phyloP scores from a whole-genome alignment of 1,139 yeast genomes.

The Taiozyma sp. region DNA sequence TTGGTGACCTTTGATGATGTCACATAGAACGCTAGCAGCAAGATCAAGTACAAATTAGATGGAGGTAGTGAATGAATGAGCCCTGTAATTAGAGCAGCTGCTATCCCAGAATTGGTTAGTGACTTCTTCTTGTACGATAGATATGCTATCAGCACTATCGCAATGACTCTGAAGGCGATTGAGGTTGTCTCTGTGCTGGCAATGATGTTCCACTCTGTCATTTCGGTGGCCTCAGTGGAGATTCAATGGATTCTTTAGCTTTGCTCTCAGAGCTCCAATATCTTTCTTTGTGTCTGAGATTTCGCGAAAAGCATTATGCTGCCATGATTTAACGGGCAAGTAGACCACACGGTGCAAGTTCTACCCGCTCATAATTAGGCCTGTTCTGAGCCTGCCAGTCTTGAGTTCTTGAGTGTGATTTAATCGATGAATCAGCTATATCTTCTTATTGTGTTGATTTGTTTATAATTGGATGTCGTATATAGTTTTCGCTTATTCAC shows the following conservation, averaged over 20 bases:
- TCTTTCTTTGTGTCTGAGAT: no score
- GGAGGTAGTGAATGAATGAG: conserved; percentile 35
- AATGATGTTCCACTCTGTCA: not conserved
- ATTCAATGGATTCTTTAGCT: no score
- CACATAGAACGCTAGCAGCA: conserved; percentile 35
- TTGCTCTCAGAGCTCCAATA: no score
- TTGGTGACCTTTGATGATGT: conserved; percentile 40
- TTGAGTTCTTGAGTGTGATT: no score
- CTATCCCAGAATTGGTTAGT: conserved; percentile 34
- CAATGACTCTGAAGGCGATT: conserved; percentile 7
- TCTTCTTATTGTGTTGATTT: no score
- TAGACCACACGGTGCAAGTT: no score
- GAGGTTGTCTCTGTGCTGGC: conserved; percentile 2
- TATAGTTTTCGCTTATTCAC: not conserved
- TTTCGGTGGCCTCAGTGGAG: not conserved
- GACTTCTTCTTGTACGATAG: conserved; percentile 32
- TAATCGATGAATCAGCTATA: no score
- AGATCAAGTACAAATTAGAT: conserved; percentile 29
- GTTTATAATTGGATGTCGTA: no score
- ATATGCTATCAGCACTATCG: conserved; percentile 13
- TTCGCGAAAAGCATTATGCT: no score
- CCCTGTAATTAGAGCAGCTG: conserved; percentile 36
- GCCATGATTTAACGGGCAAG: no score
- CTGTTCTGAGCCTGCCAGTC: no score
- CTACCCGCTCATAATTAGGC: no score